A percentile compares a stretch with the other conserved stretches of the same genome.
Conservation (phyloP, 129 eudicot species). For the Chrysanthemum makinoi region DNA sequence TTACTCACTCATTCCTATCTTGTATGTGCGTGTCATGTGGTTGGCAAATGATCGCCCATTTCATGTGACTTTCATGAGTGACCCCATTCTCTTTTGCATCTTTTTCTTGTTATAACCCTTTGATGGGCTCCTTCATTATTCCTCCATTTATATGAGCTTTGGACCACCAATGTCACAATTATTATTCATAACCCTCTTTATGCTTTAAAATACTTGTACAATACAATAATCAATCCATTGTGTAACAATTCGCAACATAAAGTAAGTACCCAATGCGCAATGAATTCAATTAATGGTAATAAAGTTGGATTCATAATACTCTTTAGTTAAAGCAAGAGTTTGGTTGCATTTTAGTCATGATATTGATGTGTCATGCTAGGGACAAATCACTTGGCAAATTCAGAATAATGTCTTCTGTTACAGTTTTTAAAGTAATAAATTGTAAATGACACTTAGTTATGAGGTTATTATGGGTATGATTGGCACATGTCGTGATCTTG, state of each 20-base stretch:
- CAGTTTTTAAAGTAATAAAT: not conserved
- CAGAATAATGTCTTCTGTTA: not conserved
- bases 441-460: not conserved
- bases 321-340: slow-evolving; percentile 5
- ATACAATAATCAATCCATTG: slow-evolving; percentile 26
- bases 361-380: slow-evolving; percentile 14
- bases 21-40: slow-evolving; percentile 40
- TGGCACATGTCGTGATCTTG: no score
- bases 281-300: slow-evolving; percentile 19
- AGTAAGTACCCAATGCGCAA: not conserved
- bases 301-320: slow-evolving; percentile 6
- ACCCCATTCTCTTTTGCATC: slow-evolving; percentile 40
- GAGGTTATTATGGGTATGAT: not conserved
- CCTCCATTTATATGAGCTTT: slow-evolving; percentile 20
- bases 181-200: slow-evolving; percentile 3
- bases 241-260: slow-evolving; percentile 8
- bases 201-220: not conserved
- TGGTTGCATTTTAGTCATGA: slow-evolving; percentile 20
- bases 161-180: slow-evolving; percentile 33
- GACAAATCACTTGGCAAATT: slow-evolving; percentile 19
- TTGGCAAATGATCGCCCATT: slow-evolving; percentile 36
- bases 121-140: slow-evolving; percentile 35
- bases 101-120: slow-evolving; percentile 30
- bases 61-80: slow-evolving; percentile 46
- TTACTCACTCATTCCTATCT: slow-evolving; percentile 26